Evolutionary conservation across 768 basidiomycete species (phyloP).

Genomic region (Trametes meyenii): DNA sequence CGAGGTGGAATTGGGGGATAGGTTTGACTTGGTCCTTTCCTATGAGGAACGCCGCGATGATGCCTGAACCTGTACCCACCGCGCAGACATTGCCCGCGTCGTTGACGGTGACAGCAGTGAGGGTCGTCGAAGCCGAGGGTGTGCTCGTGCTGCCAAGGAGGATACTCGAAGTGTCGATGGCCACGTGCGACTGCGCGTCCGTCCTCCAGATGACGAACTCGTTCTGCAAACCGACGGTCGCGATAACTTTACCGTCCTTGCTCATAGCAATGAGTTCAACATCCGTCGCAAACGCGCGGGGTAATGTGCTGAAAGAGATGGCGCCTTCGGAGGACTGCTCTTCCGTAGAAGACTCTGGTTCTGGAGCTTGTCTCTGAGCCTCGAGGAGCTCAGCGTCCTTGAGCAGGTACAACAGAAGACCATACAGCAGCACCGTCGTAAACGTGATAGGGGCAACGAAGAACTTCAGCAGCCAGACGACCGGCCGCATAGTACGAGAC

Average conservation of each 20-base stretch:
- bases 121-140: slow-evolving; percentile 48
- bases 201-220: slow-evolving; percentile 73
- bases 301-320: slow-evolving; percentile 67
- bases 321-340: slow-evolving; percentile 40
- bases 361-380: slow-evolving; percentile 70
- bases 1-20: slow-evolving; percentile 47
- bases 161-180: slow-evolving; percentile 55
- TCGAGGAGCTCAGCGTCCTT: slow-evolving; percentile 92
- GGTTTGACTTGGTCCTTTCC: slow-evolving; percentile 40
- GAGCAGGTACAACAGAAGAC: slow-evolving; percentile 79
- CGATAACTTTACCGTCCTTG: slow-evolving; percentile 62
- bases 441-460: slow-evolving; percentile 82
- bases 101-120: slow-evolving; percentile 68
- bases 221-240: slow-evolving; percentile 78
- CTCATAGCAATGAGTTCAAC: slow-evolving; percentile 80
- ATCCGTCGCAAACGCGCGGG: slow-evolving; percentile 81
- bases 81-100: slow-evolving; percentile 63
- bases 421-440: slow-evolving; percentile 75
- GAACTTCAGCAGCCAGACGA: slow-evolving; percentile 80
- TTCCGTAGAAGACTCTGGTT: slow-evolving; percentile 41
- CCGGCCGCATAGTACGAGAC: slow-evolving; percentile 52
- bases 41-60: slow-evolving; percentile 66
- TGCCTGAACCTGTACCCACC: slow-evolving; percentile 70
- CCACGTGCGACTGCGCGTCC: slow-evolving; percentile 42
- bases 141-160: slow-evolving; percentile 53